Percentiles rank a stretch among this genome's conserved stretches.
These are phyloP conservation scores for Puccinia triticina DNA, from an alignment of 1,284 basidiomycete genomes.

Conservation along the genomic window DNA sequence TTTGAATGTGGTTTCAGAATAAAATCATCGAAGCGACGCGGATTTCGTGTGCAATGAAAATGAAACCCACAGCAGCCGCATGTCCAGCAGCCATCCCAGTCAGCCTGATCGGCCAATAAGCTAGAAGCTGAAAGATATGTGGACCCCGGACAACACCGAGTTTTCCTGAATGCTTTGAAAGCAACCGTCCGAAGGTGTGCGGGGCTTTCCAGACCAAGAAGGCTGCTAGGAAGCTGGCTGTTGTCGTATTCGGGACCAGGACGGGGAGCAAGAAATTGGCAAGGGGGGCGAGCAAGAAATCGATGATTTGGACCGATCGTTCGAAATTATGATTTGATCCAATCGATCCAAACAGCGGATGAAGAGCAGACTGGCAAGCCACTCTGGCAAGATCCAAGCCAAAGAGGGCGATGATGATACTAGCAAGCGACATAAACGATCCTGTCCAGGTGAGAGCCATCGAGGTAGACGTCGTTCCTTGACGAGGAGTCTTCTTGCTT, in stretches of 20 bases:
- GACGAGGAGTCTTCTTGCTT: neutral
- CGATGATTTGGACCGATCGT: slow-evolving; percentile 4
- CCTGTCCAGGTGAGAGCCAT: neutral
- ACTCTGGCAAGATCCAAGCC: slow-evolving; percentile 5
- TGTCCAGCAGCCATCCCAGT: slow-evolving; percentile 13
- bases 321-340: slow-evolving; percentile 17
- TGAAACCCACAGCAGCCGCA: slow-evolving; percentile 14
- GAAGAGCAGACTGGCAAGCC: slow-evolving; percentile 21
- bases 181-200: slow-evolving; percentile 4
- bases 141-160: slow-evolving; percentile 7
- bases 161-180: slow-evolving; percentile 3
- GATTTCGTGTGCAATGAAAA: neutral
- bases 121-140: slow-evolving; percentile 14
- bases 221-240: slow-evolving; percentile 9
- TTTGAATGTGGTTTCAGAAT: neutral
- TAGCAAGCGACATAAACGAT: neutral
- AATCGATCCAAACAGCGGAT: slow-evolving; percentile 38
- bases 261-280: neutral
- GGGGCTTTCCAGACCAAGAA: slow-evolving; percentile 37
- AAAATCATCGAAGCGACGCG: neutral
- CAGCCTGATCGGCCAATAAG: slow-evolving; percentile 43
- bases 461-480: neutral
- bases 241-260: slow-evolving; percentile 11
- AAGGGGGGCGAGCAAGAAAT: slow-evolving; percentile 29
- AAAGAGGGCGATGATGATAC: slow-evolving; percentile 10